A percentile compares a stretch with the other conserved stretches of the same genome.
phyloP scores from a whole-genome alignment of 306 rosid genomes.

The Trifolium pratense region DNA sequence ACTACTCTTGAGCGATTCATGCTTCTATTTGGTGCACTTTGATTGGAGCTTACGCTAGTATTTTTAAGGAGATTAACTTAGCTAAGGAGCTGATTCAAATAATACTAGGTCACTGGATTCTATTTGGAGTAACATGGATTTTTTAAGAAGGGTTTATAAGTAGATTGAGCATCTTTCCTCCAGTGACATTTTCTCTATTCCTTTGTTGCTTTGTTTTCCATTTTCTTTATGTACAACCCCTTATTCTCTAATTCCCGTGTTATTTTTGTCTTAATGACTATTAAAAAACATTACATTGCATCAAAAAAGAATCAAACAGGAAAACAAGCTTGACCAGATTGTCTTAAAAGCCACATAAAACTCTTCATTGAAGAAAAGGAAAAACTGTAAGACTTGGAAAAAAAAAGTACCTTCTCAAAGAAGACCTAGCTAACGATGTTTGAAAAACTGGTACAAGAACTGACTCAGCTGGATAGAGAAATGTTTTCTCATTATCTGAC shows the following conservation, averaged over 20 bases:
- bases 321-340: slow-evolving; percentile 22
- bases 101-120: slow-evolving; percentile 24
- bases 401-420: slow-evolving; percentile 73
- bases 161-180: slow-evolving; percentile 23
- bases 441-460: slow-evolving; percentile 87
- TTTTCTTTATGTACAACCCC: not conserved
- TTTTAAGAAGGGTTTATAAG: slow-evolving; percentile 4
- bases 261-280: slow-evolving; percentile 5
- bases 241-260: not conserved
- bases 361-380: slow-evolving; percentile 27
- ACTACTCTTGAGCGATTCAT: slow-evolving; percentile 18
- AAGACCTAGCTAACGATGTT: slow-evolving; percentile 77
- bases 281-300: slow-evolving; percentile 3
- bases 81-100: slow-evolving; percentile 14
- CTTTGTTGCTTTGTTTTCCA: slow-evolving; percentile 27
- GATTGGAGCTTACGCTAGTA: slow-evolving; percentile 5
- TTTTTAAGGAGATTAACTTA: slow-evolving; percentile 6
- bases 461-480: slow-evolving; percentile 89
- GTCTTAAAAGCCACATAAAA: slow-evolving; percentile 23
- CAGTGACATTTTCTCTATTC: slow-evolving; percentile 14
- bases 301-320: slow-evolving; percentile 23
- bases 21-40: not conserved
- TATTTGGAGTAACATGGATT: not conserved
- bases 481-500: slow-evolving; percentile 67
- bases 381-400: slow-evolving; percentile 20